phyloP scores from a whole-genome alignment of 78 protist genomes.

The Dictyostelium intermedium region DNA sequence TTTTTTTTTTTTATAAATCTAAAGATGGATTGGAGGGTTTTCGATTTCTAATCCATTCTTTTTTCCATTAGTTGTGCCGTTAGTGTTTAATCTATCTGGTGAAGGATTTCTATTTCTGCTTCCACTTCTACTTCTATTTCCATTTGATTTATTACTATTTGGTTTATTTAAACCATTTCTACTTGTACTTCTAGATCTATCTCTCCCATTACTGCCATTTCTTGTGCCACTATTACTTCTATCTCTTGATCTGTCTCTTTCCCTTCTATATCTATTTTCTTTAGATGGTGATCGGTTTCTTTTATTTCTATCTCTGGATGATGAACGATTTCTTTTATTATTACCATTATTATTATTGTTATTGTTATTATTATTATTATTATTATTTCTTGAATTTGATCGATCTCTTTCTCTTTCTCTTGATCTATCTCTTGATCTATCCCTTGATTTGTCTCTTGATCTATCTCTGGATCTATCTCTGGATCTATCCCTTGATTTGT shows the following conservation, averaged over 20 bases:
- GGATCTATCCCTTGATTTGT: background rate
- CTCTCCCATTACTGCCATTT: slow-evolving; percentile 15
- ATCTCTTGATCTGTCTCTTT: background rate
- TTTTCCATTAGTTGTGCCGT: background rate
- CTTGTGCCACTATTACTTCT: background rate
- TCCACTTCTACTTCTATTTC: slow-evolving; percentile 2
- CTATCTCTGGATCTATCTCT: slow-evolving; percentile 10
- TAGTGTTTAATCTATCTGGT: background rate
- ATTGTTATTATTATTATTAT: background rate
- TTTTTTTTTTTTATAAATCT: background rate
- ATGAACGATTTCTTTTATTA: background rate
- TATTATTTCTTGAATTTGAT: background rate
- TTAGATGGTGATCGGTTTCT: background rate
- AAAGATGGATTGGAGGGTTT: background rate
- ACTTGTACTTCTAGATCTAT: background rate
- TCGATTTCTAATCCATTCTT: background rate
- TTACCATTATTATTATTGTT: background rate
- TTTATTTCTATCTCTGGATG: background rate
- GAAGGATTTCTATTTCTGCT: background rate
- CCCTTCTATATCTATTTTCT: background rate
- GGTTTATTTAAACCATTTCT: background rate
- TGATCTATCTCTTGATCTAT: background rate
- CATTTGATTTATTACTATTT: background rate
- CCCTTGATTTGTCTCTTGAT: background rate
- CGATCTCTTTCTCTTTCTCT: background rate